Evolutionary conservation across 1,139 yeast species (phyloP), one percentile per base, ranked within the genome.

Genomic region (Wickerhamomyces sp.): DNA sequence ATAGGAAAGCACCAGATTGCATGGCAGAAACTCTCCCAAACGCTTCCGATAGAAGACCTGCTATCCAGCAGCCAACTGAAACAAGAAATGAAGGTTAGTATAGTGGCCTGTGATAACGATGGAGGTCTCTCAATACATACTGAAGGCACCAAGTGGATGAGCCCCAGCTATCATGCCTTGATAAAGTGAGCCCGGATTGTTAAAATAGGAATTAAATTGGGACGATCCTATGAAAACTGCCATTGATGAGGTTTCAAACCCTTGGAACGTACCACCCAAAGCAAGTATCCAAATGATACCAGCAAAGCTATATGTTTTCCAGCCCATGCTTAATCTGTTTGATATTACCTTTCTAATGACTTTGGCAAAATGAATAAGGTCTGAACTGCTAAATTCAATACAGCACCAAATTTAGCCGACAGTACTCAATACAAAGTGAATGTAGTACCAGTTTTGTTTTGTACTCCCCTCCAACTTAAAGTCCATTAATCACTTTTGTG

Each of bases 201-300:
- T 47, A 57, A 82, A 83, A 48, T 63, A 72, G 1, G 55, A 51
- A 38, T 65, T 60, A 57, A 81, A 81, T 5, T 64, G 63, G 0
- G 54, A 57, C 10, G 70, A 65, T 36, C 79, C 76, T 36, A 81
- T 62, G 55, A 83, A 81, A 1, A 81, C 77, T 1, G 88, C 76
- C 69, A 84, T 71, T 6, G 86, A 81, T 0, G 87, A 79, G 37
- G 81, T 79, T 64, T 84, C 91, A 53, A 81, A 72, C 40, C 91
- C 91, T 61, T 81, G 74, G 67, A 82, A 71, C 61, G 78, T 66
- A 36, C 84, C 87, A 14, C 81, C 77, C 9, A 79, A 57, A 55
- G 79, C 71, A 34, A 85, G 67, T 42, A 79, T 72, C 35, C 61
- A 52, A 36, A 79, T 72, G 46, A 56, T 54, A 15, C 69, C 76